phyloP scores from a whole-genome alignment of 768 basidiomycete genomes.

The Tricholoma saponaceum region DNA sequence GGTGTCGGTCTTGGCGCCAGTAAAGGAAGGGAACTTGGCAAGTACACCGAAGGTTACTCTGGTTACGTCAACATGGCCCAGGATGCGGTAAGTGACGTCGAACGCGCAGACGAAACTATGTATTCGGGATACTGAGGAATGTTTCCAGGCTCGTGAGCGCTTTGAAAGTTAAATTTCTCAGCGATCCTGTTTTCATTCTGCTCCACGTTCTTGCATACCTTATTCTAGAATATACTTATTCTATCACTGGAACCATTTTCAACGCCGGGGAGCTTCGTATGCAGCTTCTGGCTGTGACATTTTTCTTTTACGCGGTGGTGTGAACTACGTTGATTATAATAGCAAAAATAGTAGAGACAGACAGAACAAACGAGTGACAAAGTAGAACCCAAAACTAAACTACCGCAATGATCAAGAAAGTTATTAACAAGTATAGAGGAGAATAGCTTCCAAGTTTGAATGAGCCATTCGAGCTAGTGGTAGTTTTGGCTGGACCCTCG shows the following conservation, averaged over 20 bases:
- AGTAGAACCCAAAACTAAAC: no score
- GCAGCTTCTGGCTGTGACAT: no score
- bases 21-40: constrained; percentile 80
- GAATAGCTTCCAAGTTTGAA: constrained; percentile 1
- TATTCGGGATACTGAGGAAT: constrained; percentile 10
- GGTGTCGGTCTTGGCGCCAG: constrained; percentile 91
- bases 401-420: no score
- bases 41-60: constrained; percentile 62
- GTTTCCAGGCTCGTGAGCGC: constrained; percentile 36
- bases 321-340: neutral
- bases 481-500: constrained; percentile 8
- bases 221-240: neutral
- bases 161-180: constrained; percentile 26
- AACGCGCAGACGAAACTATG: constrained; percentile 4
- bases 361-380: neutral
- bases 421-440: constrained; percentile 2
- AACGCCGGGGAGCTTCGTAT: no score
- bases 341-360: no score
- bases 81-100: constrained; percentile 50
- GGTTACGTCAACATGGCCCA: constrained; percentile 73
- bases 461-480: constrained; percentile 9
- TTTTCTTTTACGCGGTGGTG: neutral
- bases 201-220: constrained; percentile 9
- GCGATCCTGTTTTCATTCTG: constrained; percentile 2
- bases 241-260: neutral